Percentiles rank a stretch among this genome's conserved stretches.
phyloP scores from a whole-genome alignment of 108 stramenopile species.

The Fistulifera solaris region DNA sequence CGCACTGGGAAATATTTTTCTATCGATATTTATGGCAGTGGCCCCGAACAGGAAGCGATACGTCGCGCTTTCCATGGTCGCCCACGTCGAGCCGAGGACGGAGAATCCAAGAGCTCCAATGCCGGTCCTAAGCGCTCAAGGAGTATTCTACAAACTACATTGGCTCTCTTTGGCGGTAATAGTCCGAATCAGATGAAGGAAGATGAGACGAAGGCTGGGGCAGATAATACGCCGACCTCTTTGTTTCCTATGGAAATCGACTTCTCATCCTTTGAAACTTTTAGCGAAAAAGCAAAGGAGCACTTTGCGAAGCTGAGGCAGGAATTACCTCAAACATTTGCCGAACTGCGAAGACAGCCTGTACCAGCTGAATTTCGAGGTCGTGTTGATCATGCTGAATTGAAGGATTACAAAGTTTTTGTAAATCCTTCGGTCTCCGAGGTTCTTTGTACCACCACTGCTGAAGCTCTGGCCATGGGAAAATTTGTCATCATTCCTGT shows the following conservation, averaged over 20 bases:
- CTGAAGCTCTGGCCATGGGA: slow-evolving; percentile 70
- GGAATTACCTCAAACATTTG: slow-evolving; percentile 41
- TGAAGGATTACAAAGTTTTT: slow-evolving; percentile 60
- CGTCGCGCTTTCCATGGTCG: slow-evolving; percentile 58
- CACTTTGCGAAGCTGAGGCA: slow-evolving; percentile 2
- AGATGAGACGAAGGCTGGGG: neutral
- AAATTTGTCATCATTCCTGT: slow-evolving; percentile 71
- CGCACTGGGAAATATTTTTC: slow-evolving; percentile 54
- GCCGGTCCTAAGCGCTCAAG: neutral
- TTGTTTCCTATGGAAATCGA: neutral
- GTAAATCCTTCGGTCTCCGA: slow-evolving; percentile 80
- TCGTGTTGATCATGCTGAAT: slow-evolving; percentile 59
- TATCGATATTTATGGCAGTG: slow-evolving; percentile 74
- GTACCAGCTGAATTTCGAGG: slow-evolving; percentile 69
- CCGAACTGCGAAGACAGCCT: slow-evolving; percentile 48
- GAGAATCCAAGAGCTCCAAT: neutral
- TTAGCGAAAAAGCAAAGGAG: neutral
- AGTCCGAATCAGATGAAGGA: neutral
- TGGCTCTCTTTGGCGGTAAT: neutral
- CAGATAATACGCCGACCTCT: neutral
- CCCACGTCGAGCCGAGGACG: neutral
- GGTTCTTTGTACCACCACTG: slow-evolving; percentile 79
- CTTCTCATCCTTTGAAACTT: neutral
- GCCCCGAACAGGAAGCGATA: slow-evolving; percentile 70
- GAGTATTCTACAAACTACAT: neutral